Percentiles rank a stretch among this genome's conserved stretches.
Evolutionary conservation across 108 stramenopile genomes (phyloP).

Genomic region (Schizochytrium sp.): DNA sequence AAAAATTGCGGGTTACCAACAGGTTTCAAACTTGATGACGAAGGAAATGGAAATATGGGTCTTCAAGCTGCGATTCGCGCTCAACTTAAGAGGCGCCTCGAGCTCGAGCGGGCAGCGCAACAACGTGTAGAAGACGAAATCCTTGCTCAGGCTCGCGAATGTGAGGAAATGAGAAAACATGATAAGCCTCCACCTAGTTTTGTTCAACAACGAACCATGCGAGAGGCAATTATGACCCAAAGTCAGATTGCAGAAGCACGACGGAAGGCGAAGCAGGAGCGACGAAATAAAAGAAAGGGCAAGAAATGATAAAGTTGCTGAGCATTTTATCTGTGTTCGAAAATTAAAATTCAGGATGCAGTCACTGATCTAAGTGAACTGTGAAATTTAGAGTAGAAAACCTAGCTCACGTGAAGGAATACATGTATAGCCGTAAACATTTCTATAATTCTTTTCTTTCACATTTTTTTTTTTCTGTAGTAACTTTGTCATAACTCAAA

Average conservation of each 20-base stretch:
- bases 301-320: not conserved
- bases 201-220: not conserved
- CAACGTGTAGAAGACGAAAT: not conserved
- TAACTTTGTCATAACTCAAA: not conserved
- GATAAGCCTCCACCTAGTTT: slow-evolving; percentile 23
- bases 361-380: too few species aligned
- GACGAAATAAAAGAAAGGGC: not conserved
- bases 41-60: not conserved
- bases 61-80: not conserved
- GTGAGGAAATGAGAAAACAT: slow-evolving; percentile 10
- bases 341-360: not conserved
- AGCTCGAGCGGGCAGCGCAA: not conserved
- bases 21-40: not conserved
- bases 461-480: not conserved
- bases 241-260: slow-evolving; percentile 17
- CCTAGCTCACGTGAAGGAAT: too few species aligned
- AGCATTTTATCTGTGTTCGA: not conserved
- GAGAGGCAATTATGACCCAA: slow-evolving; percentile 27
- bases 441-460: too few species aligned
- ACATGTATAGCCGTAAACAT: too few species aligned
- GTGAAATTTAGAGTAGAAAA: too few species aligned
- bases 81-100: not conserved
- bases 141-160: not conserved
- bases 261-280: slow-evolving; percentile 33
- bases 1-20: not conserved